A percentile compares a stretch with the other conserved stretches of the same genome.
phyloP scores from a whole-genome alignment of 345 rosid species.

The Gossypium arboreum region DNA sequence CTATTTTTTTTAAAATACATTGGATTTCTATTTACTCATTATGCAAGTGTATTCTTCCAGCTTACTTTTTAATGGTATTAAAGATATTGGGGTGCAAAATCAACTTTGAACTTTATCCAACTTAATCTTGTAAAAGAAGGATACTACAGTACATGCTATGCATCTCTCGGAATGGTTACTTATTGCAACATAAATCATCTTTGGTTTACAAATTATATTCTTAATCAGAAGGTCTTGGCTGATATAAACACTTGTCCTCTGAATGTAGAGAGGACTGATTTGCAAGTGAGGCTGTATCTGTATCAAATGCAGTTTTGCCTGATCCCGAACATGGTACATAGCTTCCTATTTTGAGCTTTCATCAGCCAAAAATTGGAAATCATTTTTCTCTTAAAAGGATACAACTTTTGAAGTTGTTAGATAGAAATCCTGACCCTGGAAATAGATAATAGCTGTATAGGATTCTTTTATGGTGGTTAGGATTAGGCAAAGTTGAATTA shows the following conservation, averaged over 20 bases:
- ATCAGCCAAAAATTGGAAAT: background rate
- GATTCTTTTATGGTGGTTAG: too few species aligned
- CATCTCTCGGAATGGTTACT: background rate
- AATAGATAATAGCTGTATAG: too few species aligned
- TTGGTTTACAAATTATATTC: background rate
- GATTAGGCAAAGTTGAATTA: too few species aligned
- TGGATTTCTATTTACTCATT: background rate
- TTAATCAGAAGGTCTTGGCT: background rate
- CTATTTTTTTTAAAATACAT: background rate
- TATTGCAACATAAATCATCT: background rate
- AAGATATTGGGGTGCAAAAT: background rate
- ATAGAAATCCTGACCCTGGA: too few species aligned
- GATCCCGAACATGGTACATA: background rate
- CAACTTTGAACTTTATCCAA: background rate
- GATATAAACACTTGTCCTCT: background rate
- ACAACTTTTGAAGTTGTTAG: background rate
- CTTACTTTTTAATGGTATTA: background rate
- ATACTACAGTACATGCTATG: background rate
- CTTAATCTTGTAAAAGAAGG: background rate
- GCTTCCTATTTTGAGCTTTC: slow-evolving; percentile 1
- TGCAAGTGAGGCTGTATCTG: slow-evolving; percentile 9
- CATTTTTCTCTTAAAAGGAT: background rate
- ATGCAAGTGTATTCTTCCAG: background rate
- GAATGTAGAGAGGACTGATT: slow-evolving; percentile 10
- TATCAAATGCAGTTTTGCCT: background rate